Base-by-base conservation (phyloP, 2,329 filamentous ascomycete species). In the Aquanectria penicillioides region DNA sequence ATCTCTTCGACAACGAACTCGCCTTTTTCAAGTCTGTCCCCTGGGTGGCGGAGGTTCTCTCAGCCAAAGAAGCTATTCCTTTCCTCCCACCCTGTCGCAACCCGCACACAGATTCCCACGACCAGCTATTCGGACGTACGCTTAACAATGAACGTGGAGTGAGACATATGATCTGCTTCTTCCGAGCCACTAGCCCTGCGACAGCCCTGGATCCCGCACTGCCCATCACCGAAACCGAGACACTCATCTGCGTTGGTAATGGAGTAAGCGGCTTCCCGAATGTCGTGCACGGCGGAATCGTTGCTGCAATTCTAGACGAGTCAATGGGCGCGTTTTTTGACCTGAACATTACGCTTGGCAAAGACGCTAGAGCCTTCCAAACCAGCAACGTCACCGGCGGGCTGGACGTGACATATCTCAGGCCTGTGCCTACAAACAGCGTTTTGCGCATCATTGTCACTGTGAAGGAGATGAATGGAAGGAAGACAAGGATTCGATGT, bases 281-380 rank as follows among this genome's bases (percentile, higher is more conserved):
- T 7, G 57, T 78, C 9, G 59, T 77, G 2, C 77, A 79, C 51
- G 77, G 77, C 6, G 77, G 77, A 10, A 61, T 78, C 40, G 66
- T 69, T 8, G 71, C 72, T 29, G 64, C 76, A 5, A 59, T 79
- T 50, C 57, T 75, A 20, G 77, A 79, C 43, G 77, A 79, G 68
- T 62, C 72, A 5, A 73, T 76, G 62, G 75, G 75, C 4, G 64
- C 67, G 2, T 56, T 79, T 15, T 70, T 74, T 18, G 76, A 78
- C 46, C 62, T 77, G 6, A 79, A 79, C 23, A 52, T 62, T 17
- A 70, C 69, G 0, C 61, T 78, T 31, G 69, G 69, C 2, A 76
- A 77, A 57, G 53, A 69, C 1, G 69, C 67, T 1, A 60, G 64
- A 11, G 61, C 70, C 0, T 75, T 73, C 36, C 61, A 61, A 40